A percentile compares a stretch with the other conserved stretches of the same genome.
phyloP scores from a whole-genome alignment of 306 rosid species.

The Casuarina cunninghamiana region DNA sequence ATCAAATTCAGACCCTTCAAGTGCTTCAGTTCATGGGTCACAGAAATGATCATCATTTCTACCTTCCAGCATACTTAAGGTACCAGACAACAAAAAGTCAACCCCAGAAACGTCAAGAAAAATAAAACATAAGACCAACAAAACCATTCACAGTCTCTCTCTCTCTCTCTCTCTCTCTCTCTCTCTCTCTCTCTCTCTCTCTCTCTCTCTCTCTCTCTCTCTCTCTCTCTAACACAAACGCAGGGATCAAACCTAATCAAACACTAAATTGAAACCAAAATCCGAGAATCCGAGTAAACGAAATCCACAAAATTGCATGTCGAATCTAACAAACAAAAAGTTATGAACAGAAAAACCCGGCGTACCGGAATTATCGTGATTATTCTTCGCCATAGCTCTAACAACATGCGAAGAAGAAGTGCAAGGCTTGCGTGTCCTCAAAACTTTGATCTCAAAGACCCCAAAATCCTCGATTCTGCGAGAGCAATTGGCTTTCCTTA shows the following conservation, averaged over 20 bases:
- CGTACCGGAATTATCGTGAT: constrained; percentile 45
- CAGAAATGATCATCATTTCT: neutral
- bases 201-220: too few relatives aligned
- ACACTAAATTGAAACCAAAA: neutral
- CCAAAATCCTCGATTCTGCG: constrained; percentile 37
- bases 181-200: too few relatives aligned
- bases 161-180: too few relatives aligned
- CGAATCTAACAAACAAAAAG: constrained; percentile 15
- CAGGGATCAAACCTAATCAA: neutral
- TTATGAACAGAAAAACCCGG: constrained; percentile 36
- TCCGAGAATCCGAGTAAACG: neutral
- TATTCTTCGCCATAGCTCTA: constrained; percentile 67
- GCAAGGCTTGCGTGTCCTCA: constrained; percentile 43
- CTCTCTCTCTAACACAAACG: neutral
- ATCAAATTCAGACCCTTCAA: neutral
- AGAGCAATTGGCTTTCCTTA: constrained; percentile 41
- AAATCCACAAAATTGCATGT: constrained; percentile 7
- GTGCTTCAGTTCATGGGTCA: neutral
- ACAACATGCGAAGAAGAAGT: constrained; percentile 35
- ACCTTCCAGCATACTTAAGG: neutral
- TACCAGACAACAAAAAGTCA: constrained; percentile 16
- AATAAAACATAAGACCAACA: neutral
- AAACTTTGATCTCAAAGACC: constrained; percentile 46
- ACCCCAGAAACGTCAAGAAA: neutral
- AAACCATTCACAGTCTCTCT: neutral